Evolutionary conservation across 2,329 filamentous ascomycete species (phyloP).

Genomic region (Penicillium sp.): DNA sequence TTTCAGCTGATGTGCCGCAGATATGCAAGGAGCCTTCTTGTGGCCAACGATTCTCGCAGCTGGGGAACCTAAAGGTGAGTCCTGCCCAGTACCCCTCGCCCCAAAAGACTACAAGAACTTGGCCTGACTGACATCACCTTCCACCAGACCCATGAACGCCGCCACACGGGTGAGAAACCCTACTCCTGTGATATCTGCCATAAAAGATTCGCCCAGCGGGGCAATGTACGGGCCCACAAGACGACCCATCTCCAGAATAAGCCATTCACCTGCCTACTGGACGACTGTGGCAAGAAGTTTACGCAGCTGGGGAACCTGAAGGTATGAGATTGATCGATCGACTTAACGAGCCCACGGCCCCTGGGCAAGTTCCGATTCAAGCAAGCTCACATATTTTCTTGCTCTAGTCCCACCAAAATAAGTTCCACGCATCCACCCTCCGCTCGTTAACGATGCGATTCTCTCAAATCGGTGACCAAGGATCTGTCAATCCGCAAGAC

Average conservation of each 20-base stretch:
- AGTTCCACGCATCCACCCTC: slow-evolving; percentile 79
- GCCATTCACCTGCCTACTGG: slow-evolving; percentile 76
- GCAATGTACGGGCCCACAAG: slow-evolving; percentile 81
- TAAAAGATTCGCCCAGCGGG: slow-evolving; percentile 80
- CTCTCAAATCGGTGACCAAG: slow-evolving; percentile 60
- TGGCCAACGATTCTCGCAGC: slow-evolving; percentile 78
- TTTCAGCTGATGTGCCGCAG: slow-evolving; percentile 35
- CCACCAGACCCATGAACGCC: slow-evolving; percentile 73
- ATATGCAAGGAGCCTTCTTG: slow-evolving; percentile 71
- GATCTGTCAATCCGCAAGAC: slow-evolving; percentile 66
- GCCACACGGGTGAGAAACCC: slow-evolving; percentile 84
- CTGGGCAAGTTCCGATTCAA: not conserved
- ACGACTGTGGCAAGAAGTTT: slow-evolving; percentile 83
- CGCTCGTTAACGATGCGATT: slow-evolving; percentile 70
- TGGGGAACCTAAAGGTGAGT: slow-evolving; percentile 81
- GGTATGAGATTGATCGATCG: slow-evolving; percentile 45
- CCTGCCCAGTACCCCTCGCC: not conserved
- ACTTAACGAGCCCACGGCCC: no score
- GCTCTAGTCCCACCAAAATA: slow-evolving; percentile 80
- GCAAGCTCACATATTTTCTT: slow-evolving; percentile 5
- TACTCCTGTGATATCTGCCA: slow-evolving; percentile 77
- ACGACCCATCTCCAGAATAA: slow-evolving; percentile 76
- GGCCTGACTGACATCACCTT: not conserved
- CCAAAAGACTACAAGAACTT: not conserved
- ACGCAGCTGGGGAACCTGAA: slow-evolving; percentile 91